Conservation (phyloP, 371 early-diverging fungal species). For the Umbelopsis sp. region DNA sequence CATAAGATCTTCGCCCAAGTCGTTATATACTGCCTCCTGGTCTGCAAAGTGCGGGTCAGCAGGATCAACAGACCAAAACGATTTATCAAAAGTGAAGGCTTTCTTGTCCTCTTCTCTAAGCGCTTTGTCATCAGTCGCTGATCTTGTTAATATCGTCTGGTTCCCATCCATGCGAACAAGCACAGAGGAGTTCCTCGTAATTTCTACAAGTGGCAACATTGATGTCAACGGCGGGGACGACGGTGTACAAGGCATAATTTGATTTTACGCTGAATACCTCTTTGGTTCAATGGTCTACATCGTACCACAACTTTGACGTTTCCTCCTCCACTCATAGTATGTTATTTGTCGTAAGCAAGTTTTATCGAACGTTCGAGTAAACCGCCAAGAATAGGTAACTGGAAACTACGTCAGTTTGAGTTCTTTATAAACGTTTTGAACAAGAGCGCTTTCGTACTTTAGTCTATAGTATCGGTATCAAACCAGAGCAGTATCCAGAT, state of each 20-base stretch:
- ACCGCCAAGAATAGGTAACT: no score
- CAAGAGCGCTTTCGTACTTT: no score
- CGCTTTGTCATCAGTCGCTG: conserved; percentile 28
- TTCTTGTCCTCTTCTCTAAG: conserved; percentile 46
- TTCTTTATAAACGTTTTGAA: no score
- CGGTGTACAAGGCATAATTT: not conserved
- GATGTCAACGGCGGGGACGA: not conserved
- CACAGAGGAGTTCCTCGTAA: conserved; percentile 57
- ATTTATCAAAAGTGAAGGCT: conserved; percentile 80
- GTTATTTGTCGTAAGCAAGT: not conserved
- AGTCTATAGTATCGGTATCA: no score
- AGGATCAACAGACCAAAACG: conserved; percentile 78
- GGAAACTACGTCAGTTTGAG: no score
- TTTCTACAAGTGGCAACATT: conserved; percentile 43
- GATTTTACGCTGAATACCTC: conserved; percentile 49
- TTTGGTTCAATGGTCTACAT: conserved; percentile 75
- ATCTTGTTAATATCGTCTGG: conserved; percentile 65
- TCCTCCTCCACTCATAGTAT: conserved; percentile 39
- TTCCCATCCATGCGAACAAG: conserved; percentile 69
- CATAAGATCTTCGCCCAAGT: conserved; percentile 72
- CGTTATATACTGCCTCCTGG: conserved; percentile 79
- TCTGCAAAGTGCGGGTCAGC: conserved; percentile 65
- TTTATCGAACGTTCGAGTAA: no score
- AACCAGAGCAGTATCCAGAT: no score
- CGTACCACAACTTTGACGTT: conserved; percentile 84